A percentile compares a stretch with the other conserved stretches of the same genome.
These are phyloP conservation scores for Epipyxis sp. DNA, from an alignment of 108 stramenopile genomes.

Conservation along the genomic window DNA sequence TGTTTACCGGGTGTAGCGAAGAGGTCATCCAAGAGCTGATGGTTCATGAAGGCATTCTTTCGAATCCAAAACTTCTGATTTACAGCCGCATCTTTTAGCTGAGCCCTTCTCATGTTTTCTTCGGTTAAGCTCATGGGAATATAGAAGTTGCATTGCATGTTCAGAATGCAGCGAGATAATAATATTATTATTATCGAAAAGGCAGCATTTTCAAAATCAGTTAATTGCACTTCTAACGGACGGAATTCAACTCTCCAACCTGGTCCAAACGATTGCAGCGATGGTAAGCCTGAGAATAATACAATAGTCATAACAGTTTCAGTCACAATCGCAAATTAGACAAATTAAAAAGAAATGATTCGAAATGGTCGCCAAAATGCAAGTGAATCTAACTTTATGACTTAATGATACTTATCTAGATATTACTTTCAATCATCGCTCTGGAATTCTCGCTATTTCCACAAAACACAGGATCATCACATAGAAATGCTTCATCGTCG, in stretches of 20 bases:
- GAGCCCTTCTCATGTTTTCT: slow-evolving; percentile 96
- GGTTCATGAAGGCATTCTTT: slow-evolving; percentile 77
- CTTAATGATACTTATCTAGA: too few relatives aligned
- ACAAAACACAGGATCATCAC: too few relatives aligned
- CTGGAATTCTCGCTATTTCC: too few relatives aligned
- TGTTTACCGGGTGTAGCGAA: background rate
- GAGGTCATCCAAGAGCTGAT: slow-evolving; percentile 34
- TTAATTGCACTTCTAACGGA: slow-evolving; percentile 94
- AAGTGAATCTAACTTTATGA: too few relatives aligned
- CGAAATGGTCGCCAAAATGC: too few relatives aligned
- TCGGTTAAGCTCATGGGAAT: slow-evolving; percentile 89
- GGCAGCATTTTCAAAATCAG: slow-evolving; percentile 98
- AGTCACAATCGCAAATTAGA: too few relatives aligned
- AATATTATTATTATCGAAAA: slow-evolving; percentile 89
- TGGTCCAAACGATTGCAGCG: background rate
- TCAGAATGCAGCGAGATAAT: slow-evolving; percentile 84
- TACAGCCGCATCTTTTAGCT: slow-evolving; percentile 72
- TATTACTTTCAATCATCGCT: too few relatives aligned
- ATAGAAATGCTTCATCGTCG: too few relatives aligned
- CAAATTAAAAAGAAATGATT: too few relatives aligned
- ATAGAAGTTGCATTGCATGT: slow-evolving; percentile 72
- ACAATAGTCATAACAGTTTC: too few relatives aligned
- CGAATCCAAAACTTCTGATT: slow-evolving; percentile 86
- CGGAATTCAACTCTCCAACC: slow-evolving; percentile 61
- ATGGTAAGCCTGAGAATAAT: too few relatives aligned